Evolutionary conservation across 1,139 yeast genomes (phyloP).

Genomic region (Suhomyces ambrosiae): DNA sequence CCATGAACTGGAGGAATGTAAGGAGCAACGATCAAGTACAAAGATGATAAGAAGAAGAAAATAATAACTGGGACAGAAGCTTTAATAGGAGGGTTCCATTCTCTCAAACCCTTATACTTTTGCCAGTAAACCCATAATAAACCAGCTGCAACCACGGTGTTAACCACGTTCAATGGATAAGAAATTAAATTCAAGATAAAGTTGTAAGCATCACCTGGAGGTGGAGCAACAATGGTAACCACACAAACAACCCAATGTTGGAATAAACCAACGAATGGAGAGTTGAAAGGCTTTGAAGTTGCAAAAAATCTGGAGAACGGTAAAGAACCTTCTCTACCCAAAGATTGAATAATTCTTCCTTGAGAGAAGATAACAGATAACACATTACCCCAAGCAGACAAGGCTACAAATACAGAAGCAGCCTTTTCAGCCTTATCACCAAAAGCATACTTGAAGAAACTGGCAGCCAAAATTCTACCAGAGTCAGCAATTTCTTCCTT

Average conservation of each 20-base stretch:
- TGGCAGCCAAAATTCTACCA: constrained; percentile 50
- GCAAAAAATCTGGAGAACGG: constrained; percentile 51
- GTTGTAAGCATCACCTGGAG: constrained; percentile 54
- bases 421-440: constrained; percentile 51
- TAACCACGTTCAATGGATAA: constrained; percentile 53
- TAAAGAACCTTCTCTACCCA: constrained; percentile 52
- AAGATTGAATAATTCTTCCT: constrained; percentile 51
- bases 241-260: constrained; percentile 59
- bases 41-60: constrained; percentile 68
- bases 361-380: constrained; percentile 52
- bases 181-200: constrained; percentile 51
- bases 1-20: constrained; percentile 73
- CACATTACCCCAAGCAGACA: constrained; percentile 53
- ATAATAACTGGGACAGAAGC: constrained; percentile 64
- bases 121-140: constrained; percentile 47
- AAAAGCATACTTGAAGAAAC: constrained; percentile 48
- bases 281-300: constrained; percentile 43
- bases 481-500: constrained; percentile 45
- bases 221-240: constrained; percentile 50
- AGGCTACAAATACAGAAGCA: constrained; percentile 51
- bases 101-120: constrained; percentile 50
- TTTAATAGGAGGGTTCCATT: constrained; percentile 77
- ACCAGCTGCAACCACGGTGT: constrained; percentile 49
- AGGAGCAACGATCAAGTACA: constrained; percentile 77
- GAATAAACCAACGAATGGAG: constrained; percentile 59